Percentiles rank a stretch among this genome's conserved stretches.
These are phyloP conservation scores for Tetrapisispora namnaoensis DNA, from an alignment of 805 yeast species.

Conservation along the genomic window DNA sequence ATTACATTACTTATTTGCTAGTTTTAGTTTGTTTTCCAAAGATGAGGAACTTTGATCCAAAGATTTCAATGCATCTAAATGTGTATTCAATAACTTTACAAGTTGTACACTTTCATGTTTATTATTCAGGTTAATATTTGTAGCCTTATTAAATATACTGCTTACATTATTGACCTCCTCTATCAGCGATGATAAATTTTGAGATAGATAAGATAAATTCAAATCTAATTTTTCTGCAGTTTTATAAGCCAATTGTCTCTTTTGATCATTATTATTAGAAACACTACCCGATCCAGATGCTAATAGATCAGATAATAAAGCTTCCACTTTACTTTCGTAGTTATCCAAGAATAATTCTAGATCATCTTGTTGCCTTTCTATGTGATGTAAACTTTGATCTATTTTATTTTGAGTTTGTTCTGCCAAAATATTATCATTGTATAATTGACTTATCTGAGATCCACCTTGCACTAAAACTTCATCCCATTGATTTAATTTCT, in stretches of 20 bases:
- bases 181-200: conserved; percentile 64
- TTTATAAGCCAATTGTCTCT: conserved; percentile 80
- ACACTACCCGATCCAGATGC: conserved; percentile 19
- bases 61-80: conserved; percentile 81
- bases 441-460: conserved; percentile 68
- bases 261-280: conserved; percentile 50
- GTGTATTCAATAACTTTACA: conserved; percentile 74
- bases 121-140: conserved; percentile 25
- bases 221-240: conserved; percentile 80
- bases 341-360: conserved; percentile 71
- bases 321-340: conserved; percentile 48
- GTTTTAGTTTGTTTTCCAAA: conserved; percentile 56
- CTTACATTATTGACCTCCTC: conserved; percentile 77
- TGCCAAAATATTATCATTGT: conserved; percentile 68
- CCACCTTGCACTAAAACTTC: conserved; percentile 73
- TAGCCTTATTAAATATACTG: conserved; percentile 64
- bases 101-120: conserved; percentile 47
- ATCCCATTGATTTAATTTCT: conserved; percentile 79
- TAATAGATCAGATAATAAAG: conserved; percentile 29
- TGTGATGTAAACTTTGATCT: conserved; percentile 77
- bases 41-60: conserved; percentile 64
- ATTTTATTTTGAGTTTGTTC: conserved; percentile 77
- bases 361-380: conserved; percentile 88
- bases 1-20: background rate
- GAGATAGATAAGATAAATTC: conserved; percentile 66